These are phyloP conservation scores for Alternaria incomplexa DNA, from an alignment of 2,329 filamentous ascomycete species.

Conservation along the genomic window DNA sequence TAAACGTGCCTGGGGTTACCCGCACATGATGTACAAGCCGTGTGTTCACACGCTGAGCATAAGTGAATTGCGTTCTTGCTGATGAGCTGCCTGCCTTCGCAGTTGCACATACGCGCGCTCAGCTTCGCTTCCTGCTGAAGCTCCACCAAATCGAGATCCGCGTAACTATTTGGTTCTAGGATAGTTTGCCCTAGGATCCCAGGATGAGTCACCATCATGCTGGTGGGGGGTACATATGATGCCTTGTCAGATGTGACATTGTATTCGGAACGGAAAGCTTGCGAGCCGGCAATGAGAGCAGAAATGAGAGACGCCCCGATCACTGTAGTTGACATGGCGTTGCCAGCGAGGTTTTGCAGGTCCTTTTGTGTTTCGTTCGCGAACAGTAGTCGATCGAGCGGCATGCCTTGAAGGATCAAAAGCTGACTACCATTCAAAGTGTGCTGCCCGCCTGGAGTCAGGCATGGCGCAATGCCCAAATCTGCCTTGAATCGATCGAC, in stretches of 20 bases:
- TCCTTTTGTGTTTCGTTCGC: slow-evolving; percentile 64
- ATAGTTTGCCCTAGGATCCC: too few species aligned
- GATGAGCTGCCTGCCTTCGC: slow-evolving; percentile 58
- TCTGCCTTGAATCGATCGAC: slow-evolving; percentile 65
- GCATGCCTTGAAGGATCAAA: slow-evolving; percentile 72
- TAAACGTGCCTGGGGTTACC: slow-evolving; percentile 62
- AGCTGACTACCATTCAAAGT: slow-evolving; percentile 68
- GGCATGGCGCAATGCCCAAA: slow-evolving; percentile 67
- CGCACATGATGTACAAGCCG: slow-evolving; percentile 60
- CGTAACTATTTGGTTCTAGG: background rate
- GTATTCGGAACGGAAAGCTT: slow-evolving; percentile 5
- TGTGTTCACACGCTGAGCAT: slow-evolving; percentile 62
- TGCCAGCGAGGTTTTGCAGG: slow-evolving; percentile 74
- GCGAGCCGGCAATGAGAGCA: slow-evolving; percentile 56
- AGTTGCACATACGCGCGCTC: slow-evolving; percentile 60
- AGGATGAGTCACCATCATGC: too few species aligned
- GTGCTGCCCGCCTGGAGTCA: slow-evolving; percentile 72
- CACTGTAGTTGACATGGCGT: slow-evolving; percentile 79
- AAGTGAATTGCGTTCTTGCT: slow-evolving; percentile 50
- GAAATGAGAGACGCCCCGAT: slow-evolving; percentile 68
- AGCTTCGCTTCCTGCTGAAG: slow-evolving; percentile 30
- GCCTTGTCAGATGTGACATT: background rate
- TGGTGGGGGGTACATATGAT: too few species aligned
- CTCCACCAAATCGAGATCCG: slow-evolving; percentile 15
- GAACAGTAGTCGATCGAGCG: slow-evolving; percentile 66